Conservation (phyloP, 164 flowering plant genomes). For the Dillenia turbinata region DNA sequence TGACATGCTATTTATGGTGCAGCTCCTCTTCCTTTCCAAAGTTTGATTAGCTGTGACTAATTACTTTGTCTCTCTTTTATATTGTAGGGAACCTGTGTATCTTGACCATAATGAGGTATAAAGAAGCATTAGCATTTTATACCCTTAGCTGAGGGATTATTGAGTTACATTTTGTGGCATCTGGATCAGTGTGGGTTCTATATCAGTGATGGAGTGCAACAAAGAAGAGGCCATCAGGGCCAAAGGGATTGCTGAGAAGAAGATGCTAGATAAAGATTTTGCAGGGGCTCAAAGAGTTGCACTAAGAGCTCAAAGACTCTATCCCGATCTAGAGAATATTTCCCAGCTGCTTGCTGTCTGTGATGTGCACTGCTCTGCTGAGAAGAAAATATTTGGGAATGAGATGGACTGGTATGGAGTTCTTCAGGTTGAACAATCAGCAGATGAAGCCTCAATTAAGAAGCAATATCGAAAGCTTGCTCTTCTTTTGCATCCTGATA, state of each 20-base stretch:
- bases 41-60: no score
- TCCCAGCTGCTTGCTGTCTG: constrained; percentile 68
- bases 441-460: constrained; percentile 65
- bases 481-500: constrained; percentile 82
- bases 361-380: constrained; percentile 75
- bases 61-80: neutral
- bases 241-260: constrained; percentile 61
- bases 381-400: constrained; percentile 32
- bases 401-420: constrained; percentile 81
- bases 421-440: constrained; percentile 55
- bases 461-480: constrained; percentile 80
- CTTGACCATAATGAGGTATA: neutral
- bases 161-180: neutral
- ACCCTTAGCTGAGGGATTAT: constrained; percentile 1
- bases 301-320: constrained; percentile 61
- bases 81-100: neutral
- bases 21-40: no score
- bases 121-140: neutral
- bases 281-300: constrained; percentile 55
- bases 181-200: neutral
- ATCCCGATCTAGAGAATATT: constrained; percentile 53
- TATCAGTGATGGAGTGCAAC: constrained; percentile 70
- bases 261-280: constrained; percentile 62
- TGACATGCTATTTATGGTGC: no score
- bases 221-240: constrained; percentile 83